Conservation (phyloP, 2,329 filamentous ascomycete species). For the Ophiobolus disseminans region DNA sequence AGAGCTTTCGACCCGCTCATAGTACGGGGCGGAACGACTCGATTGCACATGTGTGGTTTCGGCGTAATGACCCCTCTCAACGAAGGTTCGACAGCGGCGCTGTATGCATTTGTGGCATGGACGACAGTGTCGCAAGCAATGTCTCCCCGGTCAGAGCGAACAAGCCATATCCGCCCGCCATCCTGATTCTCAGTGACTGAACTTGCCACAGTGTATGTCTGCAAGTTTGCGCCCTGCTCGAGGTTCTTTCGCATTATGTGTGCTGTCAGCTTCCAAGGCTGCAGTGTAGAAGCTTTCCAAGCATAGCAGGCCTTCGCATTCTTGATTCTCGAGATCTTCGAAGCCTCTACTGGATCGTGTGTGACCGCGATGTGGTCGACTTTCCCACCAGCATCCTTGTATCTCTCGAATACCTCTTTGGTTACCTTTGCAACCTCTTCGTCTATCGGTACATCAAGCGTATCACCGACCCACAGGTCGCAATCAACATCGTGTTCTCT, state of each 20-base stretch:
- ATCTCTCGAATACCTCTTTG: slow-evolving; percentile 27
- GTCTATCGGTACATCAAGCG: slow-evolving; percentile 33
- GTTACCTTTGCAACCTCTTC: slow-evolving; percentile 30
- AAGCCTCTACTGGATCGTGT: slow-evolving; percentile 25
- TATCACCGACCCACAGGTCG: slow-evolving; percentile 39
- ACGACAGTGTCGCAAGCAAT: slow-evolving; percentile 29
- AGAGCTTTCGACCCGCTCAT: slow-evolving; percentile 27
- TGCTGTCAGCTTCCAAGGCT: slow-evolving; percentile 38
- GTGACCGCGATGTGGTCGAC: slow-evolving; percentile 31
- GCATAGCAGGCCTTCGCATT: slow-evolving; percentile 32
- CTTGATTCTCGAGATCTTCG: slow-evolving; percentile 22
- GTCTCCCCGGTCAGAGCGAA: slow-evolving; percentile 27
- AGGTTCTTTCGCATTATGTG: slow-evolving; percentile 34
- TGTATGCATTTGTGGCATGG: slow-evolving; percentile 37
- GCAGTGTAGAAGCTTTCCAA: slow-evolving; percentile 34
- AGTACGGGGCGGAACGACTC: slow-evolving; percentile 26
- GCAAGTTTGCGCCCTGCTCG: slow-evolving; percentile 26
- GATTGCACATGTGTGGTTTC: slow-evolving; percentile 40
- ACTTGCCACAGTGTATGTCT: slow-evolving; percentile 29
- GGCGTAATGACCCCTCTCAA: slow-evolving; percentile 32
- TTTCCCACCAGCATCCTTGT: slow-evolving; percentile 26
- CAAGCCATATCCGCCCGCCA: slow-evolving; percentile 20
- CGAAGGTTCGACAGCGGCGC: slow-evolving; percentile 30
- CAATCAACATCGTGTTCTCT: slow-evolving; percentile 32
- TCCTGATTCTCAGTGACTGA: slow-evolving; percentile 8